A percentile compares a stretch with the other conserved stretches of the same genome.
Evolutionary conservation across 305 asterid genomes (phyloP).

Genomic region (Fraxinus platypoda): DNA sequence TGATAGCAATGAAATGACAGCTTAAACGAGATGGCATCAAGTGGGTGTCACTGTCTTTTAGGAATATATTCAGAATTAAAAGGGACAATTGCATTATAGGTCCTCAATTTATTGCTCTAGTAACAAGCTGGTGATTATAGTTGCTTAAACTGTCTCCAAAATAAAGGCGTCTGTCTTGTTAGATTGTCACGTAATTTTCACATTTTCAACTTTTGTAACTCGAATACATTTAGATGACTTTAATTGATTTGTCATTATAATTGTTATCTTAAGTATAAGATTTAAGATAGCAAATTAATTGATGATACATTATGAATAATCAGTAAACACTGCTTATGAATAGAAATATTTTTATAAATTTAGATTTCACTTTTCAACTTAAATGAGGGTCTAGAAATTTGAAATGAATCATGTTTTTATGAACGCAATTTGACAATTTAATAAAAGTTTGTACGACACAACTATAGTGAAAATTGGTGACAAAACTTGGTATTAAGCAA

Average conservation of each 20-base stretch:
- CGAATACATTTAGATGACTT: too few species aligned
- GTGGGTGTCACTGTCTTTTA: constrained; percentile 30
- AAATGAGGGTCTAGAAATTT: background rate
- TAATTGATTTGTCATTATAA: background rate
- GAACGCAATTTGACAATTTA: background rate
- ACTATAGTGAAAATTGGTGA: background rate
- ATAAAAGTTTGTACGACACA: background rate
- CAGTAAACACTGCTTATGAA: background rate
- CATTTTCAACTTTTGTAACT: background rate
- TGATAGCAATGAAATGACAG: constrained; percentile 18
- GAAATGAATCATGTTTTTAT: background rate
- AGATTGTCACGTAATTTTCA: background rate
- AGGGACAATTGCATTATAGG: background rate
- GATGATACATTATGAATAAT: background rate
- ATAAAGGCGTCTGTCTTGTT: background rate
- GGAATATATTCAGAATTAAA: constrained; percentile 18
- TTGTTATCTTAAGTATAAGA: background rate
- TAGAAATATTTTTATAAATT: background rate
- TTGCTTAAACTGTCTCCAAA: background rate
- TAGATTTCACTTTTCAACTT: background rate
- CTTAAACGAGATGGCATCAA: constrained; percentile 13
- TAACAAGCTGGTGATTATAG: background rate
- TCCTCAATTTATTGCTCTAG: background rate
- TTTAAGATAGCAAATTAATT: background rate
- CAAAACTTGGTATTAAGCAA: background rate